Conservation (phyloP, 805 yeast genomes). For the Clavispora phyllophila region DNA sequence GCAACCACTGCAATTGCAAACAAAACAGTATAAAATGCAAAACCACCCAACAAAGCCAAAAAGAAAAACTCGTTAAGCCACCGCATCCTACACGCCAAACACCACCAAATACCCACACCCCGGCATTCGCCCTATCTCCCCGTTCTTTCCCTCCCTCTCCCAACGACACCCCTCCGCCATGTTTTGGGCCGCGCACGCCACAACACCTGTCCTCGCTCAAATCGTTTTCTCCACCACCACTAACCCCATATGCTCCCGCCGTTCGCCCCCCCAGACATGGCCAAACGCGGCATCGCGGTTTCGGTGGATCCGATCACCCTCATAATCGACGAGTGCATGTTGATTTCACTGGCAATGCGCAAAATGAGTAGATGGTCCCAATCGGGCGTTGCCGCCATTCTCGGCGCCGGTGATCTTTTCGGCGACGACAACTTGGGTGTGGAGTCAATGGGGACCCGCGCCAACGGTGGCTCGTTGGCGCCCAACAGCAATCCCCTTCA, state of each 20-base stretch:
- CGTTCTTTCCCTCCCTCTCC: too few species aligned
- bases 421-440: conserved; percentile 36
- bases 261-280: not conserved
- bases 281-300: conserved; percentile 5
- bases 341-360: conserved; percentile 84
- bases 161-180: too few species aligned
- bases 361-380: conserved; percentile 63
- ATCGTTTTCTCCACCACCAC: not conserved
- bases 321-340: conserved; percentile 82
- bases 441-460: conserved; percentile 17
- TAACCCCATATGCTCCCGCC: not conserved
- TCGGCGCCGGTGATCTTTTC: conserved; percentile 59
- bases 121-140: too few species aligned
- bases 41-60: too few species aligned
- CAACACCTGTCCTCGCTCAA: not conserved
- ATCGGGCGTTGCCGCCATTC: conserved; percentile 77
- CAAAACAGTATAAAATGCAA: too few species aligned
- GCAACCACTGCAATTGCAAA: not conserved
- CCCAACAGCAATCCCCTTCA: conserved; percentile 52
- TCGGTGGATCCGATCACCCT: conserved; percentile 76
- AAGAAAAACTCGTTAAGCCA: too few species aligned
- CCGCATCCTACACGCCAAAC: too few species aligned
- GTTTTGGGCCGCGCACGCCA: not conserved
- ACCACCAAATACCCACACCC: too few species aligned
- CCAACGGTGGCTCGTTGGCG: conserved; percentile 19